These are phyloP conservation scores for Ampelocalamus luodianensis DNA, from an alignment of 176 grass and related monocot species.

Conservation along the genomic window DNA sequence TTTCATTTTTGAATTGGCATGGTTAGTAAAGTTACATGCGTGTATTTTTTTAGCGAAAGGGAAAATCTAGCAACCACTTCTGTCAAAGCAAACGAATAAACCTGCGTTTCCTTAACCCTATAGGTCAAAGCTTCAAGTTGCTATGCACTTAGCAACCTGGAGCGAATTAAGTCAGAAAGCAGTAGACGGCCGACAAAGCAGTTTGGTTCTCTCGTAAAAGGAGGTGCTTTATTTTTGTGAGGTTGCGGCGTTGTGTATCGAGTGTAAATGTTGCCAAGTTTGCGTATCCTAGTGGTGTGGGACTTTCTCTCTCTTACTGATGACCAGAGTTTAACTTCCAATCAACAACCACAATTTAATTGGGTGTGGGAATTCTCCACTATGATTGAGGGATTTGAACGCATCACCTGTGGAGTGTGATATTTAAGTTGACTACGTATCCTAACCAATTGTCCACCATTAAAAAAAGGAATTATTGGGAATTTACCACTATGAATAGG, in stretches of 20 bases:
- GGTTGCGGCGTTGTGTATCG: background rate
- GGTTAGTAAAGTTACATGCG: slow-evolving; percentile 19
- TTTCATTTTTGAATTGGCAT: slow-evolving; percentile 21
- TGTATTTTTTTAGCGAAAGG: background rate
- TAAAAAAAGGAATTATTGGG: too few species aligned
- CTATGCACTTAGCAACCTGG: background rate
- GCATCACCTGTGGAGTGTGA: background rate
- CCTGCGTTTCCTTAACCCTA: slow-evolving; percentile 16
- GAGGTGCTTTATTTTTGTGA: background rate
- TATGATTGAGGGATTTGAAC: background rate
- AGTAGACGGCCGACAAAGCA: background rate
- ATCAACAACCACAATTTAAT: too few species aligned
- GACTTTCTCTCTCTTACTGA: background rate
- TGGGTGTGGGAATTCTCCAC: background rate
- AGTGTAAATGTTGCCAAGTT: background rate
- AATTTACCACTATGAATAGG: too few species aligned
- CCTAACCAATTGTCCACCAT: too few species aligned
- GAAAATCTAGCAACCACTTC: slow-evolving; percentile 8
- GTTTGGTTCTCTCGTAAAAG: background rate
- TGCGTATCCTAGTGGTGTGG: background rate
- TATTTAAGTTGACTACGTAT: background rate
- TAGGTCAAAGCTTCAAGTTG: slow-evolving; percentile 47
- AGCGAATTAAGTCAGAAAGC: slow-evolving; percentile 12
- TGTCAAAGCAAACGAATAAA: slow-evolving; percentile 34
- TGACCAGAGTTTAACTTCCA: too few species aligned